Evolutionary conservation across 257 asterid species (phyloP).

Genomic region (Solanum chmielewskii): DNA sequence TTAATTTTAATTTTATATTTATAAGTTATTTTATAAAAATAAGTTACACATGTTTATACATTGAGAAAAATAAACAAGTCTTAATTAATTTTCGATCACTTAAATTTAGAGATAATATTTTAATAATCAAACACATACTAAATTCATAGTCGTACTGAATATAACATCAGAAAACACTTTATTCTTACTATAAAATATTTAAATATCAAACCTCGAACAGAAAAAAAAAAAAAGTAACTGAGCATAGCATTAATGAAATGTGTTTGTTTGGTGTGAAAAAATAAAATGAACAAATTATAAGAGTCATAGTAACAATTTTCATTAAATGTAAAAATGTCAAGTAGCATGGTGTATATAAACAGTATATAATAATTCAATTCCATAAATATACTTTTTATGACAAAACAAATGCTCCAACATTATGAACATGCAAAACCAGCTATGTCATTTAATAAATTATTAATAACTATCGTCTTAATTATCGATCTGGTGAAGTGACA

Average conservation of each 20-base stretch:
- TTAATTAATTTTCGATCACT: neutral
- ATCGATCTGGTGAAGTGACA: neutral
- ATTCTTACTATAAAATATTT: too few species aligned
- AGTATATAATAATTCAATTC: neutral
- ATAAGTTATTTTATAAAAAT: neutral
- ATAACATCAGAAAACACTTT: too few species aligned
- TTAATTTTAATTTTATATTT: neutral
- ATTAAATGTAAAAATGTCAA: neutral
- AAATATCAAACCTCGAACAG: rapidly evolving
- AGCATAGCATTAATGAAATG: neutral
- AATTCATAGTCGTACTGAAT: neutral
- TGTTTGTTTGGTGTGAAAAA: neutral
- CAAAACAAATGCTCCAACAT: neutral
- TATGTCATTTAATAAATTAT: neutral
- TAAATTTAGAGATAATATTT: neutral
- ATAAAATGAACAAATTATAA: neutral
- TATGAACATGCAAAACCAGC: neutral
- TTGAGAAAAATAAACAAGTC: neutral
- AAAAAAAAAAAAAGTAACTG: neutral
- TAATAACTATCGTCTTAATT: neutral
- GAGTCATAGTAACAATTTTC: neutral
- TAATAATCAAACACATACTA: neutral
- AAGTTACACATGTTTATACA: neutral
- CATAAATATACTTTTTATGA: neutral
- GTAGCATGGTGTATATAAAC: neutral